Percentiles rank a stretch among this genome's conserved stretches.
Evolutionary conservation across 2,329 filamentous ascomycete genomes (phyloP).

Genomic region (Fusarium sp.): DNA sequence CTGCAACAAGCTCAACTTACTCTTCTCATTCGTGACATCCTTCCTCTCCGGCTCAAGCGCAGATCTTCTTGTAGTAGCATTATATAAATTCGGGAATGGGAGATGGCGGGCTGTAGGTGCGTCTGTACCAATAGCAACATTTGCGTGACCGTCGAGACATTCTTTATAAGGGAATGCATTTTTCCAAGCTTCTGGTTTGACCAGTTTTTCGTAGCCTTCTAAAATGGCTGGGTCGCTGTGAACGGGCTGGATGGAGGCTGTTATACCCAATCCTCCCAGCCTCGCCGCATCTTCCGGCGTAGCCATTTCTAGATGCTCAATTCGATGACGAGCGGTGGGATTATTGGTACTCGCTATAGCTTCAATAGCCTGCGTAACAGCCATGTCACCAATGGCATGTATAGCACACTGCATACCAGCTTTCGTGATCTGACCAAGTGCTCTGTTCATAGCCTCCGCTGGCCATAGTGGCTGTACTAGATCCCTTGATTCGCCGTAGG

Average conservation of each 20-base stretch:
- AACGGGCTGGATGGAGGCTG: conserved; percentile 68
- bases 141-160: conserved; percentile 65
- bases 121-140: conserved; percentile 68
- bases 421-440: conserved; percentile 64
- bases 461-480: conserved; percentile 68
- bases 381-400: conserved; percentile 73
- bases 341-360: conserved; percentile 58
- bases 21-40: conserved; percentile 62
- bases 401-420: conserved; percentile 70
- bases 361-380: conserved; percentile 68
- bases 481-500: conserved; percentile 63
- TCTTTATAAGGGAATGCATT: conserved; percentile 73
- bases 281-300: conserved; percentile 64
- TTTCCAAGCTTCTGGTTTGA: conserved; percentile 64
- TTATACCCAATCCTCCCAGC: conserved; percentile 69
- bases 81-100: conserved; percentile 67
- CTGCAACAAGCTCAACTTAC: conserved; percentile 63
- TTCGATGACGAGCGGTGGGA: conserved; percentile 65
- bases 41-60: conserved; percentile 59
- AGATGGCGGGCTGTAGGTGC: conserved; percentile 68
- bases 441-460: conserved; percentile 60
- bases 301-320: conserved; percentile 73
- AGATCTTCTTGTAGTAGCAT: conserved; percentile 67
- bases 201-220: conserved; percentile 67
- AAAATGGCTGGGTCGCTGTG: conserved; percentile 71